Base-by-base conservation (phyloP, 805 yeast species). In the Barnettozyma sucrosica region DNA sequence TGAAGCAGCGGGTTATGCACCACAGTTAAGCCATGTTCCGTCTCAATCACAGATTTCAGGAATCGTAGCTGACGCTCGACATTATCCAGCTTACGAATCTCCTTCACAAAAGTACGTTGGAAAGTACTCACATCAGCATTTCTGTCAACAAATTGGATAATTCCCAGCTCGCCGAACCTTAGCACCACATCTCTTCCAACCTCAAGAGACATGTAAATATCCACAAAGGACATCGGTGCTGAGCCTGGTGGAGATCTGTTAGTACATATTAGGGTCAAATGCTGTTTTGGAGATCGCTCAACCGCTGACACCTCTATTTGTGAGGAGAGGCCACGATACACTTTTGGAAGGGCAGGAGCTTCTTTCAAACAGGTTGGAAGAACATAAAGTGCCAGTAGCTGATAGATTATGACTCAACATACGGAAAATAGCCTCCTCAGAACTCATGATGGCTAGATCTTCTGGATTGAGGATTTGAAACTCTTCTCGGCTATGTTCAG, bases 161-260 rank as follows among this genome's bases (percentile, higher is more conserved):
- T 70, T 23, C 96, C 95, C 63, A 88, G 71, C 55, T 87, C 89
- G 5, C 99, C 99, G 33, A 93, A 71, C 24, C 87, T 79, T 49
- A 88, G 79, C n/a, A 89, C 83, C 34, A 89, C 80, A 50, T 89
- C 95, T 53, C 97, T 74, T 7, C 96, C 80, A 39, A 86, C 83
- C 67, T 93, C 99, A 24, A 87, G 81, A 8, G 98, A 92, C 50
- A 93, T 80, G 66, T 88, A 92, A 56, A 93, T 74, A 71, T 93
- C 97, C 45, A 92, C 85, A 58, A 90, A 77, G 43, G 95, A 80
- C 98, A 93, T 95, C 61, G 87, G 95, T 83, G 98, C 98, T 49
- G 98, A 90, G 75, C 97, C 65, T 61, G n/a, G 41, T 34, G 4
- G 23, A 7, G 10, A 7, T 9, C 37, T 18, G 37, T 34, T 34